Base-by-base conservation (phyloP, 768 basidiomycete species). In the Podaxis sp. region DNA sequence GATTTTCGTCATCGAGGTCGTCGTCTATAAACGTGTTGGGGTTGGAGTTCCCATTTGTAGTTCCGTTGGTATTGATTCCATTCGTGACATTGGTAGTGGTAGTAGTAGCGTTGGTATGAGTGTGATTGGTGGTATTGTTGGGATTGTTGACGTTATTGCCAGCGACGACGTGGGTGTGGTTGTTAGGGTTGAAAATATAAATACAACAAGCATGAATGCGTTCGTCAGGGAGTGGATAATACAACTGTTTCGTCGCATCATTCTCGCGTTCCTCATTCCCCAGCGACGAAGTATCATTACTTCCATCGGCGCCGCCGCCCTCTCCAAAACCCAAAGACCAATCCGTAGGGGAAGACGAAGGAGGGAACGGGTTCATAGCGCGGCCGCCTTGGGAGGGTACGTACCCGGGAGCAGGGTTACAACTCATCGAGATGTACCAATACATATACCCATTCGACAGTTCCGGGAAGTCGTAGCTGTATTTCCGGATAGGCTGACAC, bases 381-480 rank as follows among this genome's bases (percentile, higher is more conserved):
- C 41, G 43, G 13, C 43, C 43, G 15, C 59, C 51, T 54, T 55
- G 59, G n/a, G 61, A 64, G 19, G 79, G 79, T 1, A 76, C 69
- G 52, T 75, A 77, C 12, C 78, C 79, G 5, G 82, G 79, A 17
- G 79, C 71, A 3, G 82, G 80, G 63, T 83, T 83, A 65, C 77
- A 80, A 69, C 81, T 82, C 74, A 82, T 78, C 55, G 80, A 81
- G 46, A 83, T 82, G 60, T 83, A 82, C 79, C 80, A 83, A 65
- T 82, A 85, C 67, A 75, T 74, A 65, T 79, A 82, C 5, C 76
- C 79, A 4, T 73, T 70, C 36, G 77, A 74, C 12, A 84, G 74
- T 3, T 73, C 71, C 1, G 82, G 83, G 37, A 84, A 78, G 24
- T 67, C 71, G 56, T 81, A 81, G 63, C 66, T 75, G 27, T 75